A percentile compares a stretch with the other conserved stretches of the same genome.
Conservation (phyloP, 306 rosid genomes). For the Dryas drummondii region DNA sequence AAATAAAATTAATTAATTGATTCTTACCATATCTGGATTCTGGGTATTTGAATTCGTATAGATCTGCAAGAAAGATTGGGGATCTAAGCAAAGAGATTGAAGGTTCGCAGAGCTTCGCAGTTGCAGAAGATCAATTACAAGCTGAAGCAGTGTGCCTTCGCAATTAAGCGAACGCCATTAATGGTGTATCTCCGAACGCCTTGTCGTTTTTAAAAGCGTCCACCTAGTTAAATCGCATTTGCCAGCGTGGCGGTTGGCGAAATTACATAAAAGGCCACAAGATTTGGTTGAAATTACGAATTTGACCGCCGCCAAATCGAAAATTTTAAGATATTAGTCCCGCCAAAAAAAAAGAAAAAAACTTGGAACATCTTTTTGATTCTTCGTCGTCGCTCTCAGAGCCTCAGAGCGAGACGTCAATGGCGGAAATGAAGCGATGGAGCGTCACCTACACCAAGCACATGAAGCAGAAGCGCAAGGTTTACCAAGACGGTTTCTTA, state of each 20-base stretch:
- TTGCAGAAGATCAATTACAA: background rate
- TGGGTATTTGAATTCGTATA: conserved; percentile 9
- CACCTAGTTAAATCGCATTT: background rate
- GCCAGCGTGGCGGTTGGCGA: background rate
- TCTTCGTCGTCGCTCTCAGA: background rate
- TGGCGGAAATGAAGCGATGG: conserved; percentile 72
- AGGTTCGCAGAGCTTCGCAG: background rate
- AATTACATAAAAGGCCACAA: background rate
- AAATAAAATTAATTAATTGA: background rate
- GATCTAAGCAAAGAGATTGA: conserved; percentile 2
- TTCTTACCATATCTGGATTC: conserved; percentile 37
- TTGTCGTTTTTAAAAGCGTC: background rate
- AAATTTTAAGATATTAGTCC: background rate
- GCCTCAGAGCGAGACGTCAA: conserved; percentile 13
- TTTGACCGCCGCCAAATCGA: conserved; percentile 3
- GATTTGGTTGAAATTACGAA: background rate
- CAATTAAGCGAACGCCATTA: no score
- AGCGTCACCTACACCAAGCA: conserved; percentile 76
- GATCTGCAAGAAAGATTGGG: conserved; percentile 28
- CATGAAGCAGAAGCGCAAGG: conserved; percentile 76
- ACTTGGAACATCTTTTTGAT: background rate
- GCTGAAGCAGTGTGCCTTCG: background rate
- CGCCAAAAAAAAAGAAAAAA: conserved; percentile 4
- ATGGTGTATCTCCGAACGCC: background rate
- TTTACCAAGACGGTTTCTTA: conserved; percentile 75